Base-by-base conservation (phyloP, 2,329 filamentous ascomycete species). In the Clarireedia sp. region DNA sequence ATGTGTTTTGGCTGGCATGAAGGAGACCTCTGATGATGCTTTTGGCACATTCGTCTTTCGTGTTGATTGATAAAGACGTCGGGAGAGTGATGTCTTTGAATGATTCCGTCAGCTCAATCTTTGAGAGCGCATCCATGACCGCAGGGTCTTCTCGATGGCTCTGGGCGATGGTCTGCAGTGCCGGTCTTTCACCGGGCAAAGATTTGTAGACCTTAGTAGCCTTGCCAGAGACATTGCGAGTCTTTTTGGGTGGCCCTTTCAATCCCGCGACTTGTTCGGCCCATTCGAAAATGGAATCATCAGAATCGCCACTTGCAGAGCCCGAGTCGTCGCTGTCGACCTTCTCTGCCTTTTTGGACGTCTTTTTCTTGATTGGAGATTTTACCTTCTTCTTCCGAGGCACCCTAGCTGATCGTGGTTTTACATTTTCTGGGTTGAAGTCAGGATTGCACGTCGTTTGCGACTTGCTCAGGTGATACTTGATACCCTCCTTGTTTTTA, bases 401-500 rank as follows among this genome's bases (percentile, higher is more conserved):
- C 5, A 14, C 26, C 29, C 40, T 48, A 54, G 41, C 24, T 24
- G 17, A 58, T 45, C 23, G 56, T 47, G 21, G 40, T 41, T 38
- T 55, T 26, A n/a, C 26, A 51, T 29, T 9, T 36, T 47, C 12
- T 6, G 59, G 59, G 21, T 62, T 58, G 29, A 52, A 65, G 41
- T 64, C 60, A 2, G 68, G 68, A 57, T 70, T 70, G 55, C 68
- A 70, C 3, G 60, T 48, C 5, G 63, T 64, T 23, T 64, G 59
- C 7, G 68, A 63, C 50, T 66, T 66, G 2, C 54, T 62, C 2
- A 63, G 33, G 57, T 70, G 68, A 54, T 70, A 70, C 47, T 67
- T 61, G 3, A 70, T 56, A 17, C 68, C 68, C n/a, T 63, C 63
- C 8, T 63, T 55, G 48, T 69, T 68, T 49, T 67, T 69, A 52